Evolutionary conservation across 345 rosid species (phyloP).

Genomic region (Populus deltoides): DNA sequence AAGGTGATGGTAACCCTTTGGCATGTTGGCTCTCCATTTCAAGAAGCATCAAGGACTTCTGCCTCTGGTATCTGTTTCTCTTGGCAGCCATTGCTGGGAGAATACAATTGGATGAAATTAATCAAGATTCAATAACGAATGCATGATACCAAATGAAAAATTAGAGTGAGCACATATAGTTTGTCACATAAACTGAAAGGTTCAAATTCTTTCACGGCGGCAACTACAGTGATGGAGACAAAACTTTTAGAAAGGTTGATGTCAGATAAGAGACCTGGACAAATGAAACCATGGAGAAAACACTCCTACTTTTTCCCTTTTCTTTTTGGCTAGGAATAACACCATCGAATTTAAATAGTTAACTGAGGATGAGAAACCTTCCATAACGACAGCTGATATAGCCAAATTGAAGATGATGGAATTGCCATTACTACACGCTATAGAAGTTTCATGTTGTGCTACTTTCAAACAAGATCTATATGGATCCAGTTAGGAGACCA

Average conservation of each 20-base stretch:
- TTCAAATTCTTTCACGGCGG: not conserved
- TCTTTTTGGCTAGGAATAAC: not conserved
- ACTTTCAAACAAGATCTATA: not conserved
- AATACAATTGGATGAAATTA: constrained; percentile 1
- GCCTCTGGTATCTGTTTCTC: constrained; percentile 91
- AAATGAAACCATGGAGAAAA: not conserved
- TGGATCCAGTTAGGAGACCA: not conserved
- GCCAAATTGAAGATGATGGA: not conserved
- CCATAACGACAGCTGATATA: not conserved
- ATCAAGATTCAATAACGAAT: not conserved
- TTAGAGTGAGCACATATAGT: not conserved
- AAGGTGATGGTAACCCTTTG: constrained; percentile 78
- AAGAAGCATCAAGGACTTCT: constrained; percentile 83
- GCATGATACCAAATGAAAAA: not conserved
- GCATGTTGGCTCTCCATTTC: constrained; percentile 98
- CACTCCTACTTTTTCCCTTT: not conserved
- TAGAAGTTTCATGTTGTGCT: not conserved
- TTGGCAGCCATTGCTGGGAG: constrained; percentile 72
- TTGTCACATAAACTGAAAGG: not conserved
- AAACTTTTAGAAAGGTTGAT: not conserved
- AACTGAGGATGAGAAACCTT: not conserved
- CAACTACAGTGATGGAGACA: not conserved
- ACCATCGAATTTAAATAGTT: not conserved
- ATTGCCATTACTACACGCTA: not conserved
- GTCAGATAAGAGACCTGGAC: not conserved